Evolutionary conservation across 2,329 filamentous ascomycete species (phyloP), one percentile per base, ranked within the genome.

Genomic region (Colletotrichum sp.): DNA sequence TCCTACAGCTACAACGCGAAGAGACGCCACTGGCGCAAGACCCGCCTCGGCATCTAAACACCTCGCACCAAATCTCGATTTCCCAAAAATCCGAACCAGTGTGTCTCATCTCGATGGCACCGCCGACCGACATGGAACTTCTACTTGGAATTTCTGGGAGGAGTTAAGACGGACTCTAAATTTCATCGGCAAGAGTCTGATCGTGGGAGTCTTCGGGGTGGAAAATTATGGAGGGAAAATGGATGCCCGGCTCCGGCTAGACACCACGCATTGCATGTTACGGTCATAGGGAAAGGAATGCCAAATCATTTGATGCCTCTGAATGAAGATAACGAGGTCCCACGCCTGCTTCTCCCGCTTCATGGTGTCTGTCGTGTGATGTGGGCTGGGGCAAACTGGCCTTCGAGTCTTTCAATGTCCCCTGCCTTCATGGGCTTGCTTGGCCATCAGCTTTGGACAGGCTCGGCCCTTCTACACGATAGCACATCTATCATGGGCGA

Each of bases 21-120:
- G 95, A 92, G 97, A 90, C 95, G 97, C 91, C 97, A 99, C 89
- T 99, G 97, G 97, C 95, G 97, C 92, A 99, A 99, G 96, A 99
- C 97, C 87, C 95, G 96, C 88, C 95, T 99, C 90, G 96, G 96
- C 87, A 98, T 99, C 92, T 99, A 97, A 92, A 92, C 89, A 87
- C 88, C 86, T 90, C 88, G 84, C 86, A 85, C 83, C 83, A 80
- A 80, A 79, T 83, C 83, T 81, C 81, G 81, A 81, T 52, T 80
- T 79, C 80, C 80, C 80, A 79, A 28, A 63, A 52, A 52, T 21
- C 71, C 76, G 73, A 80, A 78, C 55, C 69, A 52, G 44, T 73
- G 63, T 64, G 64, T 80, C 79, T 80, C 80, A 80, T 64, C 65
- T 57, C 66, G 52, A 75, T 64, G 72, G 55, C 67, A 59, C 72